phyloP scores from a whole-genome alignment of 495 filamentous ascomycete species.

The Aspergillus conjunctus region DNA sequence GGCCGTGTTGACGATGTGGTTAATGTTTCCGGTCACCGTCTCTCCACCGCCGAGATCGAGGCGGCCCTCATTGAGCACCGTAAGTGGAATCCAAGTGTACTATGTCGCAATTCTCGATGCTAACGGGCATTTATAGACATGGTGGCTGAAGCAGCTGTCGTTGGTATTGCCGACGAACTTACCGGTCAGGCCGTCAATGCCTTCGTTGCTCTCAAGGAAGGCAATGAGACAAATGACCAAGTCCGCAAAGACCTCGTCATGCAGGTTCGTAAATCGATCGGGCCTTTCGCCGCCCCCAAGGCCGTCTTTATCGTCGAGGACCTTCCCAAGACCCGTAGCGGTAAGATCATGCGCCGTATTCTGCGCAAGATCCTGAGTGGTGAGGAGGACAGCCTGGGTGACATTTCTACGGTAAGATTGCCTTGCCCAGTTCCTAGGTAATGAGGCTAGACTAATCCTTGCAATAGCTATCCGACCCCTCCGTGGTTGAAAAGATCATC shows the following conservation, averaged over 20 bases:
- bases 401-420: slow-evolving; percentile 80
- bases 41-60: slow-evolving; percentile 98
- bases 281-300: slow-evolving; percentile 96
- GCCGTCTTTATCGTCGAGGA: slow-evolving; percentile 87
- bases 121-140: slow-evolving; percentile 31
- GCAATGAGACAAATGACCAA: slow-evolving; percentile 74
- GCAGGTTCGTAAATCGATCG: slow-evolving; percentile 95
- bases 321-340: slow-evolving; percentile 92
- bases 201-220: slow-evolving; percentile 92
- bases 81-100: slow-evolving; percentile 37
- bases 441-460: slow-evolving; percentile 37
- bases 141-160: slow-evolving; percentile 93
- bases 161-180: slow-evolving; percentile 89
- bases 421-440: neutral
- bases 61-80: slow-evolving; percentile 91
- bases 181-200: slow-evolving; percentile 97
- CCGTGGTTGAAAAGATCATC: slow-evolving; percentile 89
- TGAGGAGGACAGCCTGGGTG: slow-evolving; percentile 95
- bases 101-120: neutral
- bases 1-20: slow-evolving; percentile 98
- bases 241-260: slow-evolving; percentile 89
- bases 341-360: slow-evolving; percentile 99
- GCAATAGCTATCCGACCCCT: slow-evolving; percentile 81
- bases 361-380: slow-evolving; percentile 94
- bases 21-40: slow-evolving; percentile 92